These are phyloP conservation scores for Geranium incanum DNA, from an alignment of 441 rosid genomes.

Conservation along the genomic window DNA sequence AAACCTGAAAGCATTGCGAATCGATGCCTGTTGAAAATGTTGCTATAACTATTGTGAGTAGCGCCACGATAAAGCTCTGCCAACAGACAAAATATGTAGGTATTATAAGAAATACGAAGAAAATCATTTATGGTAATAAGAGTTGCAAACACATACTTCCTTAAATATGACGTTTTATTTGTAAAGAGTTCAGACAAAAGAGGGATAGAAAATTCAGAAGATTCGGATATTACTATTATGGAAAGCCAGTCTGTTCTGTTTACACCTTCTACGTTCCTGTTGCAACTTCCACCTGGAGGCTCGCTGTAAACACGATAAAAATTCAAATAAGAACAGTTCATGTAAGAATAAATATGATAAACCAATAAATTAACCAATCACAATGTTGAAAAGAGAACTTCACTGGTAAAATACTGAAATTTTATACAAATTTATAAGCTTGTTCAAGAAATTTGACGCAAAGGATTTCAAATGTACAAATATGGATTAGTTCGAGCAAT, in stretches of 20 bases:
- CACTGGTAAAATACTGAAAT: background rate
- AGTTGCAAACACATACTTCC: too few species aligned
- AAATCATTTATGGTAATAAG: too few species aligned
- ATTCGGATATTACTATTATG: conserved; percentile 54
- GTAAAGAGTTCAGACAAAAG: too few species aligned
- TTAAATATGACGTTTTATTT: too few species aligned
- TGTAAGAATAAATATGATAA: background rate
- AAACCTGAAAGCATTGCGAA: conserved; percentile 91
- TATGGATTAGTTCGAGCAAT: background rate
- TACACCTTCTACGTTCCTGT: conserved; percentile 74
- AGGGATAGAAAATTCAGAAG: background rate
- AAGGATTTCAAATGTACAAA: background rate
- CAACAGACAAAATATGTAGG: background rate
- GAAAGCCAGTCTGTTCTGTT: conserved; percentile 87
- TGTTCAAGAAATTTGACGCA: too few species aligned
- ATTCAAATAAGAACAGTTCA: background rate
- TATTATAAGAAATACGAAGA: background rate
- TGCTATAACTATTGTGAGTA: conserved; percentile 88
- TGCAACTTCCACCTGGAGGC: conserved; percentile 82
- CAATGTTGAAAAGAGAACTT: background rate
- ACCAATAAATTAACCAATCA: background rate
- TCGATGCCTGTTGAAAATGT: conserved; percentile 94
- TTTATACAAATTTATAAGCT: too few species aligned
- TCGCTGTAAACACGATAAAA: conserved; percentile 41
- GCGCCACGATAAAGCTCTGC: conserved; percentile 84